phyloP scores from a whole-genome alignment of 2,329 filamentous ascomycete genomes.

The Verticillium dahliae region DNA sequence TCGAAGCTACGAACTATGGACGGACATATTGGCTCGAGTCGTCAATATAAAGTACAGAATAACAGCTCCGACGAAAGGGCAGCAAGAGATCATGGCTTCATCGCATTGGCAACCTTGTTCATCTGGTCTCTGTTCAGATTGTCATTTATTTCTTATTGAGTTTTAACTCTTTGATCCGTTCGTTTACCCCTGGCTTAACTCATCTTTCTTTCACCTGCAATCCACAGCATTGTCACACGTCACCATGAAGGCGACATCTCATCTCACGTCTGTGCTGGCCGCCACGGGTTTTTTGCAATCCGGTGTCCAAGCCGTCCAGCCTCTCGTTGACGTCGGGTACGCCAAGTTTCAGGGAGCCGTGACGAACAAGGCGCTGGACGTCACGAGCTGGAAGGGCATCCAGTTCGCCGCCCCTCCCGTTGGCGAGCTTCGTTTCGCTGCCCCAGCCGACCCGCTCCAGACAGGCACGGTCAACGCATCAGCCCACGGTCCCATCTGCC shows the following conservation, averaged over 20 bases:
- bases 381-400: conserved; percentile 69
- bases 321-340: conserved; percentile 57
- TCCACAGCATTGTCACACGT: neutral
- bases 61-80: neutral
- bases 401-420: conserved; percentile 67
- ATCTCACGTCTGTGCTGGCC: conserved; percentile 1
- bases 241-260: neutral
- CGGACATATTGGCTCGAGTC: neutral
- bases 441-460: conserved; percentile 49
- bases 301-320: conserved; percentile 13
- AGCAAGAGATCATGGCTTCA: neutral
- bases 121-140: neutral
- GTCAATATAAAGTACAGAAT: neutral
- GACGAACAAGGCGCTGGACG: conserved; percentile 34
- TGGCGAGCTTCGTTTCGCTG: conserved; percentile 58
- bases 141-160: neutral
- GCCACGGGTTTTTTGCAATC: neutral
- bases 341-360: conserved; percentile 53
- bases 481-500: conserved; percentile 16
- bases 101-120: neutral
- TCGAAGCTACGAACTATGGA: neutral
- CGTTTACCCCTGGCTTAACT: neutral
- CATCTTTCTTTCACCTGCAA: neutral
- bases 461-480: conserved; percentile 44
- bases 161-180: neutral